These are phyloP conservation scores for Aspergillus bombycis DNA, from an alignment of 2,329 filamentous ascomycete genomes.

Conservation along the genomic window DNA sequence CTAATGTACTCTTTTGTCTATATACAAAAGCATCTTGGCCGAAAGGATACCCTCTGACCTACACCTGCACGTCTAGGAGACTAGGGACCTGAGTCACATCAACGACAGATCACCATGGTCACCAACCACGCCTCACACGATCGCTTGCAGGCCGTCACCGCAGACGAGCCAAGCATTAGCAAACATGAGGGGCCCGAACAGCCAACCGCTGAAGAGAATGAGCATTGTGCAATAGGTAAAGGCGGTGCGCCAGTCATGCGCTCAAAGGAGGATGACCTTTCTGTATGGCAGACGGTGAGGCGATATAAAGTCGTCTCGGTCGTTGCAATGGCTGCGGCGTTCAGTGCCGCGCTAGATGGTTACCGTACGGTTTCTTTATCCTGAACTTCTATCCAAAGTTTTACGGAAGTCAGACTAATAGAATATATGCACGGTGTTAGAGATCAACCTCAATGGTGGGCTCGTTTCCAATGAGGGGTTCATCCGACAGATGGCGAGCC, in stretches of 20 bases:
- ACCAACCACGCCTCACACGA: neutral
- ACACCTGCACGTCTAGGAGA: neutral
- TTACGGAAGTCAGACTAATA: neutral
- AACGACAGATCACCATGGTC: neutral
- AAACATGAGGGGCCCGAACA: slow-evolving; percentile 11
- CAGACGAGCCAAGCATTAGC: slow-evolving; percentile 1
- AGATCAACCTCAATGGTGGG: slow-evolving; percentile 42
- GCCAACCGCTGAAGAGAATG: neutral
- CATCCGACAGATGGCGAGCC: slow-evolving; percentile 39
- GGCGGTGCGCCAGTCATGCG: slow-evolving; percentile 32
- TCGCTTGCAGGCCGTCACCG: neutral
- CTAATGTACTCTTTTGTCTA: neutral
- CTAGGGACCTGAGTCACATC: neutral
- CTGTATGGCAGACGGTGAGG: slow-evolving; percentile 42
- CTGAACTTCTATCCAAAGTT: neutral
- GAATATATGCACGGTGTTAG: neutral
- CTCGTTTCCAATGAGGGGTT: slow-evolving; percentile 49
- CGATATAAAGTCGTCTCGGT: slow-evolving; percentile 39
- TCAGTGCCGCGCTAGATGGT: slow-evolving; percentile 47
- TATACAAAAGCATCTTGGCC: neutral
- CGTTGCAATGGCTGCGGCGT: slow-evolving; percentile 47
- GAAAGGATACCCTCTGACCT: neutral
- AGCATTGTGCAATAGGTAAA: neutral
- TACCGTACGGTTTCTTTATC: slow-evolving; percentile 36
- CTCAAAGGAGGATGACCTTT: slow-evolving; percentile 41